These are phyloP conservation scores for Ganoderma multipileum DNA, from an alignment of 1,284 basidiomycete genomes.

Conservation along the genomic window DNA sequence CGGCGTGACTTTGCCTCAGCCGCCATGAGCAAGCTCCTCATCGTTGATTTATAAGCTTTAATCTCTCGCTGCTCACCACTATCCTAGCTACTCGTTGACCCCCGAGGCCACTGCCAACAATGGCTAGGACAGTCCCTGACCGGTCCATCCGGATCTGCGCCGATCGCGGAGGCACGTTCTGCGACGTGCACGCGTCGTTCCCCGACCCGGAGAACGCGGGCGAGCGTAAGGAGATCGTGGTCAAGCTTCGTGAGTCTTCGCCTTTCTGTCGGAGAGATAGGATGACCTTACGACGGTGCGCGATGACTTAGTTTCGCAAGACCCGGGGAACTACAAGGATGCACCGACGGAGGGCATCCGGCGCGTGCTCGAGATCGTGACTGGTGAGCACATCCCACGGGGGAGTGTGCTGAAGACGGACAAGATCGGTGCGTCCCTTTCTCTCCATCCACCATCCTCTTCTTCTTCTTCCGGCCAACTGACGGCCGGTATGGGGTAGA, in stretches of 20 bases:
- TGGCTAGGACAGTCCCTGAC: conserved; percentile 53
- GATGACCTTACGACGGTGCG: background rate
- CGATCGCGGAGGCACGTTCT: conserved; percentile 80
- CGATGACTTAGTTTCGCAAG: conserved; percentile 78
- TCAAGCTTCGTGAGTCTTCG: conserved; percentile 72
- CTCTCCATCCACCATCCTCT: background rate
- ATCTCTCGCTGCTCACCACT: conserved; percentile 1
- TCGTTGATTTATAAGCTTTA: background rate
- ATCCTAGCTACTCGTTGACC: background rate
- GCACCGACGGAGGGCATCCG: conserved; percentile 96
- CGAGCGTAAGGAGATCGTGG: conserved; percentile 76
- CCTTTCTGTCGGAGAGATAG: background rate
- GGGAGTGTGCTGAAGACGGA: conserved; percentile 75
- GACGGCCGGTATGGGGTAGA: conserved; percentile 53
- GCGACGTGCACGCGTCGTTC: conserved; percentile 84
- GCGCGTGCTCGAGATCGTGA: conserved; percentile 85
- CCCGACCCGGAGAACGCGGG: conserved; percentile 67
- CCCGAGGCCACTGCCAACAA: background rate
- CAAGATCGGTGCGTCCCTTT: conserved; percentile 71
- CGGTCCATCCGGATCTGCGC: conserved; percentile 64
- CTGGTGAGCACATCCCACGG: conserved; percentile 70
- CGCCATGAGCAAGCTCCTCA: background rate
- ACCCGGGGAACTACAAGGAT: conserved; percentile 87
- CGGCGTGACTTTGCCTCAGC: background rate
- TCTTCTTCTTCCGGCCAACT: background rate